Evolutionary conservation across 495 filamentous ascomycete genomes (phyloP).

Genomic region (Tetracladium setigerum): DNA sequence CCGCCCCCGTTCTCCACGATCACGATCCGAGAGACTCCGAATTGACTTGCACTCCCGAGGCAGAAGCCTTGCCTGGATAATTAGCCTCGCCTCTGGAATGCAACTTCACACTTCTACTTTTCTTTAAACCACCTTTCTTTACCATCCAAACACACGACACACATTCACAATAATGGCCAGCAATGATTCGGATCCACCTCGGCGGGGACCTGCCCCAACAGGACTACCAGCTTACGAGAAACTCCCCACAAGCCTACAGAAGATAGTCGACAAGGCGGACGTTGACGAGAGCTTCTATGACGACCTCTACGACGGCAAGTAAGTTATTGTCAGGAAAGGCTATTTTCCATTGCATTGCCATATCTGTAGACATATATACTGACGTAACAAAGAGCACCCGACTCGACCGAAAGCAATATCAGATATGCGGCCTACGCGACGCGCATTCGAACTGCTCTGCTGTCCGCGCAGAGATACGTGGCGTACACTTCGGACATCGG

Average conservation of each 20-base stretch:
- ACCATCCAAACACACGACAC: too few species aligned
- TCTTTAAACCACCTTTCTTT: neutral
- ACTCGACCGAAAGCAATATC: slow-evolving; percentile 75
- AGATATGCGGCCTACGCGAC: slow-evolving; percentile 92
- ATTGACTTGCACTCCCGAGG: too few species aligned
- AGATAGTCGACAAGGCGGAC: slow-evolving; percentile 55
- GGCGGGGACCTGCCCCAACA: slow-evolving; percentile 15
- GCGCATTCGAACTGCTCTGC: slow-evolving; percentile 79
- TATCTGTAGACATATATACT: slow-evolving; percentile 8
- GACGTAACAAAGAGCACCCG: slow-evolving; percentile 48
- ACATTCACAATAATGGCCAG: slow-evolving; percentile 16
- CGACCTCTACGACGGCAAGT: slow-evolving; percentile 73
- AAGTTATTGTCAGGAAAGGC: slow-evolving; percentile 26
- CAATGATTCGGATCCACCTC: slow-evolving; percentile 17
- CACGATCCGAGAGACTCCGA: too few species aligned
- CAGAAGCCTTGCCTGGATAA: neutral
- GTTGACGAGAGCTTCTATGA: slow-evolving; percentile 73
- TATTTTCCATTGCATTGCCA: neutral
- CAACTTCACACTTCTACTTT: neutral
- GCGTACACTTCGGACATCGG: slow-evolving; percentile 97
- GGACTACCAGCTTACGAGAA: slow-evolving; percentile 50
- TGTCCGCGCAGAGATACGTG: slow-evolving; percentile 89
- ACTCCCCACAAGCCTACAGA: slow-evolving; percentile 64
- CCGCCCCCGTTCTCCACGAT: too few species aligned
- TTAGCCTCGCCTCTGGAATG: neutral